Evolutionary conservation across 2,329 filamentous ascomycete genomes (phyloP).

Genomic region (Fusarium sp.): DNA sequence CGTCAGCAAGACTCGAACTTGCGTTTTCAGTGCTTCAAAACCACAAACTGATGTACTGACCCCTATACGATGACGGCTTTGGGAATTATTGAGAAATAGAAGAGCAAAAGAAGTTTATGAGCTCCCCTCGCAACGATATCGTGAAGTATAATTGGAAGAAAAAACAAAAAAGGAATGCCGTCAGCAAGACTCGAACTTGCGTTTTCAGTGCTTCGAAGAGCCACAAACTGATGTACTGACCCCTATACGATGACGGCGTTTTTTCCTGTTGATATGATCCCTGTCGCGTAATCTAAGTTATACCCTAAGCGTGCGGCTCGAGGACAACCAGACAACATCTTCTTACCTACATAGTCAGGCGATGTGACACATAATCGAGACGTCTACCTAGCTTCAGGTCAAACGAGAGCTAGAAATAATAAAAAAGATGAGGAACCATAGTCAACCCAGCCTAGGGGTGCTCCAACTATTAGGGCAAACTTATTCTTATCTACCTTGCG

Average conservation of each 20-base stretch:
- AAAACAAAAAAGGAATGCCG: conserved; percentile 36
- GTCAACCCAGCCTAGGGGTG: too few relatives aligned
- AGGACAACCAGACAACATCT: too few relatives aligned
- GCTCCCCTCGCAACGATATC: neutral
- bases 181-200: conserved; percentile 51
- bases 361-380: too few relatives aligned
- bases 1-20: conserved; percentile 30
- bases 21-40: conserved; percentile 24
- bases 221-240: conserved; percentile 54
- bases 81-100: neutral
- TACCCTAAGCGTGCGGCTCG: neutral
- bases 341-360: too few relatives aligned
- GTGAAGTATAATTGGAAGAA: neutral
- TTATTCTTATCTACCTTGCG: too few relatives aligned
- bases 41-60: conserved; percentile 30
- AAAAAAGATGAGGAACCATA: too few relatives aligned
- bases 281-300: conserved; percentile 12
- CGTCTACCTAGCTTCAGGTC: too few relatives aligned
- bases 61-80: conserved; percentile 29
- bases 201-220: conserved; percentile 50
- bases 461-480: too few relatives aligned
- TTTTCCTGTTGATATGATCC: conserved; percentile 7
- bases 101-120: neutral
- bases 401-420: too few relatives aligned
- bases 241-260: conserved; percentile 51